Conservation (phyloP, 345 rosid genomes). For the Arabidopsis suecica region DNA sequence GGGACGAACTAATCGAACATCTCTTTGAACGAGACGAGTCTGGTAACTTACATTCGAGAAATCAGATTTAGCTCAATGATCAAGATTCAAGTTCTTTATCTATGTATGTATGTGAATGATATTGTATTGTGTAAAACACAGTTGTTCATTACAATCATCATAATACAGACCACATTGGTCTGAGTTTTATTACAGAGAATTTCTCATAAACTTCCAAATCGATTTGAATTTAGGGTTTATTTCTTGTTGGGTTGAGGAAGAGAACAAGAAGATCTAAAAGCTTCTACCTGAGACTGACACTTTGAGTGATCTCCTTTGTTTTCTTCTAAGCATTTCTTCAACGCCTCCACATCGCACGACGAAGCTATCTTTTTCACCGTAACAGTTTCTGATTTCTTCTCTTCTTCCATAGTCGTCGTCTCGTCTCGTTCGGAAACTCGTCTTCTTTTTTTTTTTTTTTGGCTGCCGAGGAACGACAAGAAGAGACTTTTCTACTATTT, state of each 20-base stretch:
- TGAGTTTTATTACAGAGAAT: slow-evolving; percentile 38
- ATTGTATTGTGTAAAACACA: background rate
- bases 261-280: slow-evolving; percentile 78
- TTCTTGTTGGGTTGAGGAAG: slow-evolving; percentile 51
- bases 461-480: no score
- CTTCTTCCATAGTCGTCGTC: slow-evolving; percentile 42
- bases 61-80: slow-evolving; percentile 42
- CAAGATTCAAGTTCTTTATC: background rate
- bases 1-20: slow-evolving; percentile 76
- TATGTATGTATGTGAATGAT: slow-evolving; percentile 4
- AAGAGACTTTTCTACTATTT: no score
- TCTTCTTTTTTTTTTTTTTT: no score
- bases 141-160: slow-evolving; percentile 25
- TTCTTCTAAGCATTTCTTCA: slow-evolving; percentile 90
- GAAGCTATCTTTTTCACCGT: slow-evolving; percentile 58
- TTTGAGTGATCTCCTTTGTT: slow-evolving; percentile 76
- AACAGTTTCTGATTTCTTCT: slow-evolving; percentile 32
- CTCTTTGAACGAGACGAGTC: slow-evolving; percentile 75
- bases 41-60: slow-evolving; percentile 60
- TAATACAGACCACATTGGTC: slow-evolving; percentile 44
- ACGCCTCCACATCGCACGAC: slow-evolving; percentile 81
- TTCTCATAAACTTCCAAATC: background rate
- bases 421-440: background rate
- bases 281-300: slow-evolving; percentile 77
- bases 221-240: slow-evolving; percentile 41